phyloP scores from a whole-genome alignment of 2,329 filamentous ascomycete genomes.

The Dryadomyces quercus-mongolicae region DNA sequence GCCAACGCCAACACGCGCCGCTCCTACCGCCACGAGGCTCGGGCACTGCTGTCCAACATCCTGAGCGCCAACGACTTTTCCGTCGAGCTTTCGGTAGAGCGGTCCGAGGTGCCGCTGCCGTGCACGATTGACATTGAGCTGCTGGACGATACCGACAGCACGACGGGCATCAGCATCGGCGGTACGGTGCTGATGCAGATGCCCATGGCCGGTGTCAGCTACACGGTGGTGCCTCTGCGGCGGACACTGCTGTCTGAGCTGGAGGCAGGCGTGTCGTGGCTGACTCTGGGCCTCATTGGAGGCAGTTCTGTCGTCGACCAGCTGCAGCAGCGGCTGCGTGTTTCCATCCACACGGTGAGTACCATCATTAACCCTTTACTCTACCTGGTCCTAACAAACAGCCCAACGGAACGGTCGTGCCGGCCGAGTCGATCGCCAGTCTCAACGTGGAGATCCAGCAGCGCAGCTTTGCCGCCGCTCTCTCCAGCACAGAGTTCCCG shows the following conservation, averaged over 20 bases:
- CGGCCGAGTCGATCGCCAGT: constrained; percentile 19
- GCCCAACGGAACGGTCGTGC: constrained; percentile 20
- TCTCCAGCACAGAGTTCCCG: constrained; percentile 13
- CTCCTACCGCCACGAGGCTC: neutral
- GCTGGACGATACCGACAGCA: neutral
- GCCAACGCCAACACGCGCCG: neutral
- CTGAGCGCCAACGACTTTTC: constrained; percentile 19
- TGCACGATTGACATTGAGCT: constrained; percentile 24
- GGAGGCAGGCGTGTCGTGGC: neutral
- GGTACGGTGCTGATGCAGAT: constrained; percentile 23
- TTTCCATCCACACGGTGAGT: constrained; percentile 16
- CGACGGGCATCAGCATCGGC: constrained; percentile 16
- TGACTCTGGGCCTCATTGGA: neutral
- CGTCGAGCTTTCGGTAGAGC: constrained; percentile 23
- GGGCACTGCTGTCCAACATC: neutral
- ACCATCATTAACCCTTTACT: no score
- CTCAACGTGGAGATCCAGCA: constrained; percentile 24
- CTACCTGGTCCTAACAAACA: constrained; percentile 10
- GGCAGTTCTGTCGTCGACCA: constrained; percentile 18
- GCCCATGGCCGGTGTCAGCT: constrained; percentile 21
- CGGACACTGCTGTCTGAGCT: constrained; percentile 5
- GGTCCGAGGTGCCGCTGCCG: constrained; percentile 24
- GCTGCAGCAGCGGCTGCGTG: constrained; percentile 16
- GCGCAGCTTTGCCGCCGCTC: constrained; percentile 11
- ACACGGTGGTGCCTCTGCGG: constrained; percentile 21